Conservation (phyloP, 2,329 filamentous ascomycete species). For the Nothophoma quercina region DNA sequence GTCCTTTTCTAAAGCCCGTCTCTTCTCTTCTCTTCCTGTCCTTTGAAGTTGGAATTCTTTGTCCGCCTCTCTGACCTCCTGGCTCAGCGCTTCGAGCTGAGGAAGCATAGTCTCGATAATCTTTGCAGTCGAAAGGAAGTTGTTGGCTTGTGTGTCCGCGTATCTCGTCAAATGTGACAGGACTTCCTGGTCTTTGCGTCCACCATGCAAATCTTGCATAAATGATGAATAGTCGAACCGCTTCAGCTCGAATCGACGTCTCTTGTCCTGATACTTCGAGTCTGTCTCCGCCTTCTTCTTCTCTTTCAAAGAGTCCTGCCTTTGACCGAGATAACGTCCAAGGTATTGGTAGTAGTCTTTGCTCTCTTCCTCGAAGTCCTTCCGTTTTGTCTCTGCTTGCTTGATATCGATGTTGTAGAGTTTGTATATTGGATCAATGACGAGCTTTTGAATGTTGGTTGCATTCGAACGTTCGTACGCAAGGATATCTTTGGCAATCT, state of each 20-base stretch:
- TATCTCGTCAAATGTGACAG: constrained; percentile 93
- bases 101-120: constrained; percentile 87
- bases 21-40: constrained; percentile 94
- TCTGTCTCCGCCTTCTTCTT: constrained; percentile 97
- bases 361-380: constrained; percentile 98
- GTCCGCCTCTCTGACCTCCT: constrained; percentile 90
- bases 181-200: constrained; percentile 97
- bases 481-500: constrained; percentile 90
- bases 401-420: constrained; percentile 97
- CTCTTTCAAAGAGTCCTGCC: constrained; percentile 93
- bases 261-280: constrained; percentile 93
- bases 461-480: constrained; percentile 86
- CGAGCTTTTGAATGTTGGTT: constrained; percentile 83
- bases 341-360: constrained; percentile 98
- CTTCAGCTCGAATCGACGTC: constrained; percentile 94
- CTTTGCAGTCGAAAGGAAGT: constrained; percentile 82
- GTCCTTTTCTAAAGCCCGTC: constrained; percentile 87
- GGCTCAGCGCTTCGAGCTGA: constrained; percentile 85
- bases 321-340: constrained; percentile 92
- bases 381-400: constrained; percentile 94
- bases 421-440: constrained; percentile 92
- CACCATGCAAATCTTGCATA: constrained; percentile 98
- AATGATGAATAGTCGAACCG: constrained; percentile 99
- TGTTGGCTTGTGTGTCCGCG: constrained; percentile 86
- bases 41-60: constrained; percentile 96